Evolutionary conservation across 2,329 filamentous ascomycete species (phyloP).

Genomic region (Trichoderma citrinoviride): DNA sequence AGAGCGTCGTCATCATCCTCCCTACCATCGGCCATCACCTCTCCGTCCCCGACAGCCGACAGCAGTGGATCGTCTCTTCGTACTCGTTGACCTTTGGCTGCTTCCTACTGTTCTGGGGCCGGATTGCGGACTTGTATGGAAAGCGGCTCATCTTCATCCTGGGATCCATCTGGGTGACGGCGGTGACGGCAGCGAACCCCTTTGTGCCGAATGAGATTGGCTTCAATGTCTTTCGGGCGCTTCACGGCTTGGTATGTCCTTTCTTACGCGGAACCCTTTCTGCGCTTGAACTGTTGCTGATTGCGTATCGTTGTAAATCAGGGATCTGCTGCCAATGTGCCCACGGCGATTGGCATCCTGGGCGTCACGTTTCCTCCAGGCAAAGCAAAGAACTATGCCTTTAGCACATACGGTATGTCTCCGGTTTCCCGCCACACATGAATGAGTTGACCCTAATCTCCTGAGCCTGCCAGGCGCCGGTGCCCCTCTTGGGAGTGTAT

Average conservation of each 20-base stretch:
- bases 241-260: conserved; percentile 57
- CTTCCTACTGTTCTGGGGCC: conserved; percentile 65
- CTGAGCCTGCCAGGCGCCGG: conserved; percentile 49
- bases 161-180: conserved; percentile 62
- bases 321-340: conserved; percentile 67
- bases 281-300: not conserved
- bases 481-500: conserved; percentile 61
- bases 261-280: not conserved
- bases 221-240: conserved; percentile 63
- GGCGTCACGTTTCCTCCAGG: conserved; percentile 66
- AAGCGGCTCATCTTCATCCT: conserved; percentile 63
- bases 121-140: conserved; percentile 65
- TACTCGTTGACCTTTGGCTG: conserved; percentile 66
- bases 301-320: not conserved
- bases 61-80: conserved; percentile 66
- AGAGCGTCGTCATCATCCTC: conserved; percentile 60
- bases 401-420: conserved; percentile 56
- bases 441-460: not conserved
- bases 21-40: conserved; percentile 59
- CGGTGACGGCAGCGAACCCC: conserved; percentile 57
- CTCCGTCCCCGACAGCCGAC: conserved; percentile 54
- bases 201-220: conserved; percentile 66
- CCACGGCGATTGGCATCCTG: conserved; percentile 68
- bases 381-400: conserved; percentile 68
- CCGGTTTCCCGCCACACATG: not conserved